Evolutionary conservation across 768 basidiomycete genomes (phyloP), one percentile per base, ranked within the genome.

Genomic region (Mycena chlorophos): DNA sequence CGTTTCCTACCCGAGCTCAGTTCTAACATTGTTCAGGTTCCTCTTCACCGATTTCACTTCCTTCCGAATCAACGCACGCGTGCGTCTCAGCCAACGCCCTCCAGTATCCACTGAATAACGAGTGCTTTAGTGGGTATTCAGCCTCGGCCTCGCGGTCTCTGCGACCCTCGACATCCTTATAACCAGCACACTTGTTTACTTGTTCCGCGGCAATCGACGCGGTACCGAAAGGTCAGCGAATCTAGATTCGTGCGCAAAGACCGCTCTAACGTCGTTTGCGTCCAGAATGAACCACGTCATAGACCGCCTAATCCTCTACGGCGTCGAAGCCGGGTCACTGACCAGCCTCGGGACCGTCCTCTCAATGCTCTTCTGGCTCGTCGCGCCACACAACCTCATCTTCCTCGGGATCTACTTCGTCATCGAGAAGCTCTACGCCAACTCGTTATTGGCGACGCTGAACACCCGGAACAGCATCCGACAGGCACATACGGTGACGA

Each of bases 81-180:
- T 57, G 34, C 27, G 61, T 27, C 40, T 6, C 13, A n/a, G n/a
- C n/a, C n/a, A n/a, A n/a, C n/a, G n/a, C n/a, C n/a, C n/a, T n/a
- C n/a, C 40, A 22, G 14, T 42, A 12, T 6, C 20, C 40, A 42
- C 22, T 34, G 17, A 34, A 34, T 34, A 34, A 34, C 31, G 20
- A 37, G 25, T 29, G 16, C 17, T 28, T 51, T 49, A 78, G 77
- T 78, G 77, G 75, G 57, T 77, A 8, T 78, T 78, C 45, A 77
- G 78, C 10, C 65, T 73, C 10, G 77, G 77, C 17, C 65, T 78
- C 10, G 69, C 74, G 1, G 64, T 78, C 31, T 78, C 77, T 3
- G 73, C 73, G 17, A 61, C 65, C n/a, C 67, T 75, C 2, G 77
- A 78, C 52, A 57, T 78, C 22, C 47, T 78, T 28, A 69, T 78